Conservation (phyloP, 129 eudicot genomes). For the Calendula officinalis region DNA sequence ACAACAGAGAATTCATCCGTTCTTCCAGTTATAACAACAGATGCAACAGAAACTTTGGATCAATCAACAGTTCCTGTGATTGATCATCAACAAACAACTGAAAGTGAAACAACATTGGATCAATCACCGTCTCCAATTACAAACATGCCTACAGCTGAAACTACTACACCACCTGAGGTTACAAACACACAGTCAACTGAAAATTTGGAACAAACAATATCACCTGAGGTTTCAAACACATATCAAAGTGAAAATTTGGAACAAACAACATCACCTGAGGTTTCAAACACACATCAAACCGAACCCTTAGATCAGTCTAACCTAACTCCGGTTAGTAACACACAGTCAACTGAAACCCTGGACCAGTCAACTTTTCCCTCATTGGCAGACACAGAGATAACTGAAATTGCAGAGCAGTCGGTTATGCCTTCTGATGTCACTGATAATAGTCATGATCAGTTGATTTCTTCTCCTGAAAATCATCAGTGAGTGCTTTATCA, state of each 20-base stretch:
- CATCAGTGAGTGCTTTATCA: no score
- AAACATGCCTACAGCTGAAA: conserved; percentile 14
- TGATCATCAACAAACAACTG: conserved; percentile 21
- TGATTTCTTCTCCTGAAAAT: conserved; percentile 20
- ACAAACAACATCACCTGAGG: conserved; percentile 17
- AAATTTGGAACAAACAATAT: conserved; percentile 13
- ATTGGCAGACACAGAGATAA: conserved; percentile 18
- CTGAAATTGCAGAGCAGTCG: conserved; percentile 21
- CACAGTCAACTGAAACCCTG: conserved; percentile 15
- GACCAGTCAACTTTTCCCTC: conserved; percentile 20
- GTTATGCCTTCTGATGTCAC: not conserved
- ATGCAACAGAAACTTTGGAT: conserved; percentile 20
- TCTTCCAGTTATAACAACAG: conserved; percentile 24
- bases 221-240: conserved; percentile 12
- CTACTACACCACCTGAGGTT: conserved; percentile 7
- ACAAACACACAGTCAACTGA: conserved; percentile 21
- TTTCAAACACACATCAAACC: conserved; percentile 14
- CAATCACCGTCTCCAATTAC: conserved; percentile 7
- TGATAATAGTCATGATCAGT: conserved; percentile 30
- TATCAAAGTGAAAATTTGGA: not conserved
- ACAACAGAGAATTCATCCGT: conserved; percentile 11
- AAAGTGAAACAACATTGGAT: not conserved
- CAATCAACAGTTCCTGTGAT: conserved; percentile 14
- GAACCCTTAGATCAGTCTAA: conserved; percentile 22
- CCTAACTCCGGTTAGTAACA: conserved; percentile 3